Evolutionary conservation across 805 yeast genomes (phyloP), one percentile per base, ranked within the genome.

Genomic region (Saccharomyces mikatae): DNA sequence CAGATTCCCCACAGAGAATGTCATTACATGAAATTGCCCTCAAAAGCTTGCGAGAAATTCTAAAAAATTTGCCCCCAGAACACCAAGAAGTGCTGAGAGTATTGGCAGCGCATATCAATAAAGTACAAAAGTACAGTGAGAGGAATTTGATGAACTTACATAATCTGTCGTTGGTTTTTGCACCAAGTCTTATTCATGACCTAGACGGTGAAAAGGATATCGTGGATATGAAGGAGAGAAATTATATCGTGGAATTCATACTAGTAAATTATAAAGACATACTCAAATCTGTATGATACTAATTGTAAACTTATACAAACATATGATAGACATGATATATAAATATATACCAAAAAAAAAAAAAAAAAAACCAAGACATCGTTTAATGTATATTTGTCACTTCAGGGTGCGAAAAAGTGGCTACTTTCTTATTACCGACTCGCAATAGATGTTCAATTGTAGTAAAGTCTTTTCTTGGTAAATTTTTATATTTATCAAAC

Each of bases 161-260:
- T 69, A 90, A 94, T 63, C 71, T 94, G 52, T 84, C 96, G 0
- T 89, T 94, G 47, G 97, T 92, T 6, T 94, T 94, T 76, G 96
- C 97, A 1, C 98, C 99, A 3, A 89, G 97, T 6, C 72, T 94
- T 47, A 85, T 90, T 0, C 78, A 96, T 49, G 96, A 89, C 62
- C 73, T 77, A 56, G 78, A 82, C 46, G 91, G 96, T 6, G 89
- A 86, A 59, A 79, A 84, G 53, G 99, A 94, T 68, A 81, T 94
- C 68, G 64, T 76, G 52, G 98, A 94, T 68, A 89, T 89, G 87
- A 86, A 86, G 27, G 78, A 82, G 51, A 80, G 92, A 66, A 89
- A 88, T 59, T 85, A 81, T 41, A 82, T 84, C 28, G 85, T 94
- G 3, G 96, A 89, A 67, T 78, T 86, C 61, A 70, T 92, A 56